A percentile compares a stretch with the other conserved stretches of the same genome.
Evolutionary conservation across 2,329 filamentous ascomycete species (phyloP).

Genomic region (Aureobasidium sp.): DNA sequence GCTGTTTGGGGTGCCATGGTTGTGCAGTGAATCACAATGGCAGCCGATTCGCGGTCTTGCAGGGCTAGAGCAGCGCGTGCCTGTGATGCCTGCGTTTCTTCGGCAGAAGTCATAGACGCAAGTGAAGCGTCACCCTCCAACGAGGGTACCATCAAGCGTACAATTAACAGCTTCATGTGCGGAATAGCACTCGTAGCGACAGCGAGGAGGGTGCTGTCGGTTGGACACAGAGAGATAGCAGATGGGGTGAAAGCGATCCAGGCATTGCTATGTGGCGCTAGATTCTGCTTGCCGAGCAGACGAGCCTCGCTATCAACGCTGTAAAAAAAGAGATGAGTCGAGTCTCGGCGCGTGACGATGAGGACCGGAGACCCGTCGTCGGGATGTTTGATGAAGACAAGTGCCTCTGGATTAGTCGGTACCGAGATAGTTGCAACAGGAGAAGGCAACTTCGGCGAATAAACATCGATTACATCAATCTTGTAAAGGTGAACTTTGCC

Average conservation of each 20-base stretch:
- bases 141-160: constrained; percentile 12
- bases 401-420: constrained; percentile 50
- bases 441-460: constrained; percentile 27
- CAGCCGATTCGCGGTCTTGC: constrained; percentile 52
- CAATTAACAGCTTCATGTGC: constrained; percentile 39
- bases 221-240: constrained; percentile 49
- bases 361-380: constrained; percentile 44
- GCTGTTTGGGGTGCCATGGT: constrained; percentile 58
- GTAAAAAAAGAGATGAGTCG: constrained; percentile 54
- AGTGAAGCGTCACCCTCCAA: constrained; percentile 1
- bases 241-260: constrained; percentile 58
- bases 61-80: constrained; percentile 44
- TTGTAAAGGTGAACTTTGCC: constrained; percentile 48
- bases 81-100: constrained; percentile 36
- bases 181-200: constrained; percentile 55
- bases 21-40: constrained; percentile 53
- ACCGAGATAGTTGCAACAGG: constrained; percentile 39
- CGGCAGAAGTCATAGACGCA: constrained; percentile 23
- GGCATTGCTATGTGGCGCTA: constrained; percentile 55
- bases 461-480: constrained; percentile 23
- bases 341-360: constrained; percentile 50
- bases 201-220: constrained; percentile 48
- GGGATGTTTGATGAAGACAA: constrained; percentile 47
- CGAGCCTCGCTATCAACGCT: constrained; percentile 30
- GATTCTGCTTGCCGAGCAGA: constrained; percentile 51